Conservation (phyloP, 2,329 filamentous ascomycete genomes). For the Clonostachys chloroleuca region DNA sequence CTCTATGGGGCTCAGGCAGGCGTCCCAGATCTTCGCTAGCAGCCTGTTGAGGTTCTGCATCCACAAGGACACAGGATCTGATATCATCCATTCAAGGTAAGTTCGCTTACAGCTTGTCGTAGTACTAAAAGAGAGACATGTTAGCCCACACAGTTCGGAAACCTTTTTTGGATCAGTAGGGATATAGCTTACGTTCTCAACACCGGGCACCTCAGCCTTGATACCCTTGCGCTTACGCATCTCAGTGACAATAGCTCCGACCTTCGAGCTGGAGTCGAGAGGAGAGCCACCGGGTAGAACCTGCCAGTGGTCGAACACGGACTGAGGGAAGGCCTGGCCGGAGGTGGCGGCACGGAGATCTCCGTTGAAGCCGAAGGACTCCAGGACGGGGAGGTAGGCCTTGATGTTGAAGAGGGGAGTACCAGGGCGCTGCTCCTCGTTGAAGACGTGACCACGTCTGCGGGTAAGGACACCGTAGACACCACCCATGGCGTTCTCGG, state of each 20-base stretch:
- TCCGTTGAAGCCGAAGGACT: constrained; percentile 98
- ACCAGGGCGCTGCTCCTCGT: constrained; percentile 95
- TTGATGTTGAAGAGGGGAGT: constrained; percentile 99
- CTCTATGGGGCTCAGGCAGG: constrained; percentile 17
- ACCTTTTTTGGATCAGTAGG: background rate
- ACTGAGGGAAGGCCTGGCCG: constrained; percentile 98
- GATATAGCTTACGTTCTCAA: constrained; percentile 80
- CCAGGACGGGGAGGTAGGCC: constrained; percentile 92
- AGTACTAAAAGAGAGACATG: constrained; percentile 60
- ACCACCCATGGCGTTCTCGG: constrained; percentile 98
- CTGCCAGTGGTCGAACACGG: constrained; percentile 99
- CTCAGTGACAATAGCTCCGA: constrained; percentile 75
- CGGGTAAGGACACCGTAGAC: constrained; percentile 99
- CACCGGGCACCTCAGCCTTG: constrained; percentile 89
- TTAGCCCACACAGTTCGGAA: constrained; percentile 8
- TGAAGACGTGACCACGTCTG: constrained; percentile 98
- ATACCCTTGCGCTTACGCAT: constrained; percentile 99
- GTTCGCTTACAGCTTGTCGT: constrained; percentile 88
- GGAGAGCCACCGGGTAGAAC: constrained; percentile 90
- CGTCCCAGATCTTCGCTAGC: constrained; percentile 21
- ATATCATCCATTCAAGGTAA: constrained; percentile 34
- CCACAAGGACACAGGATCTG: constrained; percentile 35
- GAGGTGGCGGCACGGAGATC: constrained; percentile 91
- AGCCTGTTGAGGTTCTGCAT: constrained; percentile 34
- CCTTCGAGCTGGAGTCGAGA: constrained; percentile 77